Evolutionary conservation across 1,284 basidiomycete species (phyloP), one percentile per base, ranked within the genome.

Genomic region (Mycosarcoma mackinlayi): DNA sequence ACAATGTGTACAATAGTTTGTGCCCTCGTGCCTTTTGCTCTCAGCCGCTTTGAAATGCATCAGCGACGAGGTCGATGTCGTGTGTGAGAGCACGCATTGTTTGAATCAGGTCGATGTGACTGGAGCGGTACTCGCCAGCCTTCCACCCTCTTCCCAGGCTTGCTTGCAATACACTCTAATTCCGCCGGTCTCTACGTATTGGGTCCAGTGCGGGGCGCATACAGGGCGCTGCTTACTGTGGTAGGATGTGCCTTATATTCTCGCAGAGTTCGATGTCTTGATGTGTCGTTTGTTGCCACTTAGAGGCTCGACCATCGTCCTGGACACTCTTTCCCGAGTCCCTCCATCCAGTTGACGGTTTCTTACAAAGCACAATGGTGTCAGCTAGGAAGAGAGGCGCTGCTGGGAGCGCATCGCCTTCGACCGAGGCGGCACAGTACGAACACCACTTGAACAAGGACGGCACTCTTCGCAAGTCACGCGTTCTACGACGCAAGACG

Each of bases 401-500:
- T n/a, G 18, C 42, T 23, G 39, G 40, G 23, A 48, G 46, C 54
- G 39, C 31, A 10, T 46, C 41, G n/a, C 41, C 41, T 7, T 6
- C 41, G 6, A 24, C 24, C 10, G n/a, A 25, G 19, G 5, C 39
- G 2, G 11, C 30, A 13, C 42, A 42, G 19, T 38, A 18, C 27
- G 46, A 62, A 11, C 50, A 50, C 11, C 39, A 52, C 18, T 37
- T 64, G n/a, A 70, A 70, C 61, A 70, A 70, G 25, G 67, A 70
- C 30, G 67, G 67, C 45, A 63, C 37, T n/a, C 52, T 48, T 30
- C 72, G 77, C 45, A 73, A 75, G 23, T 71, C 75, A 10, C 66
- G 79, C 11, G 64, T 75, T 19, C 61, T 77, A 41, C 54, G 75
- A 28, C 74, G 80, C 50, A 82, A 80, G 67, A 82, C 80, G 27